Conservation (phyloP, 169 alveolate species). For the Plasmodium gallinaceum region DNA sequence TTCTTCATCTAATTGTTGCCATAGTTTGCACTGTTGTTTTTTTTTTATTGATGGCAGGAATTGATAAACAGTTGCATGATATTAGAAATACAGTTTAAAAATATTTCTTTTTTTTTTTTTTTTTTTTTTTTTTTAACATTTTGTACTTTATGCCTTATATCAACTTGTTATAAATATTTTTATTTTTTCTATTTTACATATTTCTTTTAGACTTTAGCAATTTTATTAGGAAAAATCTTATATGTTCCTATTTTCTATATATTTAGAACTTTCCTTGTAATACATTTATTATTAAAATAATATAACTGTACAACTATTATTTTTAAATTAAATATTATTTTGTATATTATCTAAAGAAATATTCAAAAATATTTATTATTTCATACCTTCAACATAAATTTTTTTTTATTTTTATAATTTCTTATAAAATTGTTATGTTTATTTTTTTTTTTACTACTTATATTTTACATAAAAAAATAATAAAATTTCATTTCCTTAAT, state of each 20-base stretch:
- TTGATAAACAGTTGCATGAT: slow-evolving; percentile 80
- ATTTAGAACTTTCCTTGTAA: no score
- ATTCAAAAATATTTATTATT: no score
- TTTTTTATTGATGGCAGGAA: slow-evolving; percentile 44
- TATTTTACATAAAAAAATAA: no score
- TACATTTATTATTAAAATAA: neutral
- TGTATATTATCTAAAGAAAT: neutral
- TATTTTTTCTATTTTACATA: no score
- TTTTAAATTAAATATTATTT: neutral
- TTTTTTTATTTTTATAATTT: neutral
- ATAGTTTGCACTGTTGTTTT: slow-evolving; percentile 73
- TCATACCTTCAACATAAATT: neutral
- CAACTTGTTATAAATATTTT: no score
- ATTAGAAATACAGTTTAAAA: slow-evolving; percentile 74
- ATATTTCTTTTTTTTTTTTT: neutral
- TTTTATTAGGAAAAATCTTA: no score
- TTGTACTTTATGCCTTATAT: neutral
- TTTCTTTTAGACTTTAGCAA: no score
- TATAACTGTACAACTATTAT: neutral
- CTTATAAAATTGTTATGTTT: no score
- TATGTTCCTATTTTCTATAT: no score
- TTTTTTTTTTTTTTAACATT: neutral
- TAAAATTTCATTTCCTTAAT: no score
- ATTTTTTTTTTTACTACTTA: no score
- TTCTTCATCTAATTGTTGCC: slow-evolving; percentile 81